phyloP scores from a whole-genome alignment of 1,284 basidiomycete genomes.

The Moniliella sp. region DNA sequence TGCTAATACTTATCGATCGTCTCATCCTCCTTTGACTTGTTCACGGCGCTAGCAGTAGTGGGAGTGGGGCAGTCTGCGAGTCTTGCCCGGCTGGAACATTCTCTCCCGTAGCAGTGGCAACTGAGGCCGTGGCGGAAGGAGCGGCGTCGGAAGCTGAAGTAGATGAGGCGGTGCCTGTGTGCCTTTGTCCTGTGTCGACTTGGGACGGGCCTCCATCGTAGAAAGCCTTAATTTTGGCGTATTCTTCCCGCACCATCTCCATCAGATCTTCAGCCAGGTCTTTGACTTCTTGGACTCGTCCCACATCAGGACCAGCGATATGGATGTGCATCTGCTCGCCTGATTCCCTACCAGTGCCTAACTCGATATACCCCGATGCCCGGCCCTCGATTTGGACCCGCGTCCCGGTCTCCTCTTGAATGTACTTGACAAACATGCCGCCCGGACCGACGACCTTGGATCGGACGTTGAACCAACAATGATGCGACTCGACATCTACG shows the following conservation, averaged over 20 bases:
- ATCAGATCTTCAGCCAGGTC: slow-evolving; percentile 22
- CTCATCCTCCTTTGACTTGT: slow-evolving; percentile 14
- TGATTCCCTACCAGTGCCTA: slow-evolving; percentile 69
- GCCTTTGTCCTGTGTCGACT: not conserved
- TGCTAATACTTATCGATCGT: slow-evolving; percentile 29
- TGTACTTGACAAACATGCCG: slow-evolving; percentile 82
- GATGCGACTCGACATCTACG: slow-evolving; percentile 64
- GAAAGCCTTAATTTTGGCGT: slow-evolving; percentile 11
- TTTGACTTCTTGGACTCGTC: slow-evolving; percentile 16
- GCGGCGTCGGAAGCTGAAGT: not conserved
- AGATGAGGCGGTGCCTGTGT: not conserved
- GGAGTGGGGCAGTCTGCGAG: not conserved
- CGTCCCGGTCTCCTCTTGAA: slow-evolving; percentile 86
- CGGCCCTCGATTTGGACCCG: slow-evolving; percentile 93
- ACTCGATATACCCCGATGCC: slow-evolving; percentile 84
- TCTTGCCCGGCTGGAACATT: not conserved
- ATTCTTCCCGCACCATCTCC: slow-evolving; percentile 22
- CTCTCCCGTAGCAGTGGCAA: not conserved
- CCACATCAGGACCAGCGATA: slow-evolving; percentile 21
- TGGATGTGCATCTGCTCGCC: slow-evolving; percentile 63
- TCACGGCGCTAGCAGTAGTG: not conserved
- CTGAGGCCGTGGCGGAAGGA: no score
- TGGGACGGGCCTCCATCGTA: not conserved
- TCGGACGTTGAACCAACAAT: slow-evolving; percentile 84
- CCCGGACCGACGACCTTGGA: slow-evolving; percentile 89